Base-by-base conservation (phyloP, 2,329 filamentous ascomycete species). In the Cordyceps tenuipes region DNA sequence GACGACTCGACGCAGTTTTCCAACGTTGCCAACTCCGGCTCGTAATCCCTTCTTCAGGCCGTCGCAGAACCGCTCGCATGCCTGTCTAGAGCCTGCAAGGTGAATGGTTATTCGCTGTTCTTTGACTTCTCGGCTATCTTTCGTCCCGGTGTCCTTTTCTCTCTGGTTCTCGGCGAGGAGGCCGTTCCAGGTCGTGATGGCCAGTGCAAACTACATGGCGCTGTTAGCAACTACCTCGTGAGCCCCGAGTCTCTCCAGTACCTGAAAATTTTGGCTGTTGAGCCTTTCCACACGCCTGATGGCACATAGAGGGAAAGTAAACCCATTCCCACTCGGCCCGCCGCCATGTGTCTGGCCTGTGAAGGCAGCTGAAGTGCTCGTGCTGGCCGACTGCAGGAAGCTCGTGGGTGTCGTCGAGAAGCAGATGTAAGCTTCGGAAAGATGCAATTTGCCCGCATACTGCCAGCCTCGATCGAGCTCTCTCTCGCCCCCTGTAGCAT, bases 21-120 rank as follows among this genome's bases (percentile, higher is more conserved):
- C 88, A 3, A 97, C 90, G 64, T 91, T 92, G 63, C 90, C 91
- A 68, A 97, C 91, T 15, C 88, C 91, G 61, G 91, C 87, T 63
- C 93, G 83, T 55, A 99, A 77, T 0, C 92, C 92, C 70, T 88
- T 91, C 75, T 97, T 99, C 64, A 99, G 79, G 6, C 89, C 91
- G 75, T 99, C 94, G 72, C 94, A 99, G 76, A 99, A 99, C 58
- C 91, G 82, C 74, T 99, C 94, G 72, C 93, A 97, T 52, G 89
- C 86, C 69, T 88, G 90, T 60, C 93, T 85, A 69, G 89, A 94
- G 31, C 92, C 93, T 31, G 91, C 90, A 53, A 99, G 85, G 73
- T 96, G 90, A 62, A 99, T 83, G 1, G 91, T 96, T 65, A 99
- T 88, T 68, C 91, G 89, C 71, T 97, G 94, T 64, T 91, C 89